These are phyloP conservation scores for Pichia californica DNA, from an alignment of 805 yeast genomes.

Conservation along the genomic window DNA sequence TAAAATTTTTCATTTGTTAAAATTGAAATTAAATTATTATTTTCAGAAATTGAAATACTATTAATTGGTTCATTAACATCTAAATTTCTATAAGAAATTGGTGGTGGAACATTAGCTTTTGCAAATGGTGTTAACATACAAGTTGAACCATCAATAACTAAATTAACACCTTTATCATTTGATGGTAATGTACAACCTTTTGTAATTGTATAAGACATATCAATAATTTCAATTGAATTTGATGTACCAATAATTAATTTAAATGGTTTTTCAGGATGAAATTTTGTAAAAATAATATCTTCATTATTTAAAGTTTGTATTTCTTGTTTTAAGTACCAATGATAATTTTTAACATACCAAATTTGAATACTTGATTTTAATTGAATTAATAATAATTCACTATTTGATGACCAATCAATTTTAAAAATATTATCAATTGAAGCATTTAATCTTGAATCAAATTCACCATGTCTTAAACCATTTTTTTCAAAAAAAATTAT, in stretches of 20 bases:
- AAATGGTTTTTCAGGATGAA: constrained; percentile 88
- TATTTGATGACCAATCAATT: constrained; percentile 74
- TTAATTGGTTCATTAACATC: constrained; percentile 47
- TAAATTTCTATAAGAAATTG: constrained; percentile 68
- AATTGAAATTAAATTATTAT: constrained; percentile 54
- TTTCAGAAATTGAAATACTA: constrained; percentile 57
- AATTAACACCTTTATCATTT: constrained; percentile 66
- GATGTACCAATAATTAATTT: constrained; percentile 61
- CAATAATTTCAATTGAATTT: constrained; percentile 50
- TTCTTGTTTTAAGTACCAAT: constrained; percentile 92
- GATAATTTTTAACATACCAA: constrained; percentile 90
- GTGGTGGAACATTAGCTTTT: constrained; percentile 91
- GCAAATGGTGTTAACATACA: constrained; percentile 76
- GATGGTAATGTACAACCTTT: constrained; percentile 68
- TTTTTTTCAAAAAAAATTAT: constrained; percentile 86
- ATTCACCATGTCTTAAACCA: constrained; percentile 88
- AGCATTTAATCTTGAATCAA: constrained; percentile 57
- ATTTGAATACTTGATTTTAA: constrained; percentile 61
- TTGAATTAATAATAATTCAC: constrained; percentile 71
- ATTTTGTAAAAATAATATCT: constrained; percentile 43
- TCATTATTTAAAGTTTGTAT: constrained; percentile 32
- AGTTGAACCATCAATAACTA: constrained; percentile 72
- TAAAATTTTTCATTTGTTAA: constrained; percentile 42
- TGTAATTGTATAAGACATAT: constrained; percentile 55
- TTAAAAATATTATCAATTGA: constrained; percentile 38